Evolutionary conservation across 257 asterid genomes (phyloP).

Genomic region (Cynanchum wilfordii): DNA sequence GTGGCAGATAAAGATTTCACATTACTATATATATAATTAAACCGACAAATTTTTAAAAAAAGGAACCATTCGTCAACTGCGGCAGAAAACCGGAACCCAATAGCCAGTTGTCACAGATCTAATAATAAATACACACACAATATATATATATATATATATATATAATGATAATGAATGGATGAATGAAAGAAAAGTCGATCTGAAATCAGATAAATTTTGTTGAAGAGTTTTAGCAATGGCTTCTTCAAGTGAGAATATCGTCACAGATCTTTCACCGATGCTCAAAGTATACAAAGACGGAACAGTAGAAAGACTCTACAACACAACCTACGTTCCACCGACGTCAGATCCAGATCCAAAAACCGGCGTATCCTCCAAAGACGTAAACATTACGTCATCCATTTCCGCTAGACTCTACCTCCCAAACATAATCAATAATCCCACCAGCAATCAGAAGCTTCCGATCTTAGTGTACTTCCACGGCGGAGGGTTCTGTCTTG

Average conservation of each 20-base stretch:
- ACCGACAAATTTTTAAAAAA: no score
- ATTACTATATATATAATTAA: no score
- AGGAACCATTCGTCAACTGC: no score
- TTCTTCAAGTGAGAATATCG: conserved; percentile 12
- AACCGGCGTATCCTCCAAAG: conserved; percentile 29
- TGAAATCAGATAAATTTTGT: no score
- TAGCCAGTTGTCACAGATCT: no score
- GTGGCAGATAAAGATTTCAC: no score
- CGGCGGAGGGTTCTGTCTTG: conserved; percentile 25
- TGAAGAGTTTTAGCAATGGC: no score
- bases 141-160: no score
- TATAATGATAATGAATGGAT: no score
- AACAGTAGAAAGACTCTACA: conserved; percentile 26
- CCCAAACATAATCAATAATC: neutral
- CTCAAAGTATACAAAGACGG: conserved; percentile 31
- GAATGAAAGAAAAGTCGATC: no score
- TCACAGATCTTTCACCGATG: conserved; percentile 14
- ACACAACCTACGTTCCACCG: conserved; percentile 24
- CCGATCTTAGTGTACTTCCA: conserved; percentile 24
- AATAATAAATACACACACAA: no score
- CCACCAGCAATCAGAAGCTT: conserved; percentile 3
- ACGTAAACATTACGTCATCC: conserved; percentile 20
- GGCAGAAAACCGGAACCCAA: no score
- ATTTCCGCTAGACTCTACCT: conserved; percentile 34
- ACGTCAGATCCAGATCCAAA: conserved; percentile 14